Percentiles rank a stretch among this genome's conserved stretches.
Evolutionary conservation across 2,329 filamentous ascomycete species (phyloP).

Genomic region (Aspergillus sclerotialis): DNA sequence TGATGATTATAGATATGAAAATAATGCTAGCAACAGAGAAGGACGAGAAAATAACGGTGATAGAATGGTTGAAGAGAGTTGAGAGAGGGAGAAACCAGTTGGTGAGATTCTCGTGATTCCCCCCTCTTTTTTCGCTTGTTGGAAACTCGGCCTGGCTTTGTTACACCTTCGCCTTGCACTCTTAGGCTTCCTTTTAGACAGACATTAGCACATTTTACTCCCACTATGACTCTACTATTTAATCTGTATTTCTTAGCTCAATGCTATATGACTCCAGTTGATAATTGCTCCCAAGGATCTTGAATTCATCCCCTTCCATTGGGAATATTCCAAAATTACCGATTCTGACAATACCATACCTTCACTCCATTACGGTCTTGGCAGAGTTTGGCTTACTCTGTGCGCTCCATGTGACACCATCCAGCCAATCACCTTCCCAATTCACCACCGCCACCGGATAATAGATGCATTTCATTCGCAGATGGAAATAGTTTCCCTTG

Average conservation of each 20-base stretch:
- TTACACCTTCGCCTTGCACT: not conserved
- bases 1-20: too few species aligned
- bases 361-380: constrained; percentile 4
- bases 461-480: constrained; percentile 10
- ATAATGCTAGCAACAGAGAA: too few species aligned
- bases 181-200: not conserved
- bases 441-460: constrained; percentile 5
- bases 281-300: too few species aligned
- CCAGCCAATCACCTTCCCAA: constrained; percentile 5
- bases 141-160: constrained; percentile 2
- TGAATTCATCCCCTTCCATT: too few species aligned
- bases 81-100: too few species aligned
- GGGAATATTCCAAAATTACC: not conserved
- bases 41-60: too few species aligned
- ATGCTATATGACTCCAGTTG: too few species aligned
- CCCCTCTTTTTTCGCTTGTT: not conserved
- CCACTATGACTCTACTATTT: too few species aligned
- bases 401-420: constrained; percentile 10
- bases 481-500: constrained; percentile 5
- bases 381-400: constrained; percentile 7
- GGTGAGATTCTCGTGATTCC: not conserved
- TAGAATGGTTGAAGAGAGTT: too few species aligned
- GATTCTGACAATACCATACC: constrained; percentile 1
- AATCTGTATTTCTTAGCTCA: not conserved
- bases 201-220: too few species aligned